phyloP scores from a whole-genome alignment of 2,329 filamentous ascomycete species.

The Colletotrichum sp. region DNA sequence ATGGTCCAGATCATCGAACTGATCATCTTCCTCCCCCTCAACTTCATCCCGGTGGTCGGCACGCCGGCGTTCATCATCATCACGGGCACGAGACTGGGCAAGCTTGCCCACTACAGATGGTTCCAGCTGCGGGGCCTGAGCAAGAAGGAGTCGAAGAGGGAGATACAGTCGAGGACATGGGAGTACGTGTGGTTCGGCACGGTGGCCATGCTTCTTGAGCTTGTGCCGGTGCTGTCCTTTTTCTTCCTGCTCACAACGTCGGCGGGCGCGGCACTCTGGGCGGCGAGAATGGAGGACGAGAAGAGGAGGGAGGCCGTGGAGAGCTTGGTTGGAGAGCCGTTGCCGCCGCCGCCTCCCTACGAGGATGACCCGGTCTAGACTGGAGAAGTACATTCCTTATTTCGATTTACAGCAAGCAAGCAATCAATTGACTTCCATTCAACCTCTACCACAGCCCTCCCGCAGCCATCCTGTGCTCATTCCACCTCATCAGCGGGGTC shows the following conservation, averaged over 20 bases:
- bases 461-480: neutral
- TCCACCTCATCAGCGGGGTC: neutral
- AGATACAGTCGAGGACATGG: slow-evolving; percentile 71
- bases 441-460: neutral
- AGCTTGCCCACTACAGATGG: slow-evolving; percentile 89
- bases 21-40: slow-evolving; percentile 78
- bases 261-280: slow-evolving; percentile 86
- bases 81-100: slow-evolving; percentile 86
- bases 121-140: slow-evolving; percentile 79
- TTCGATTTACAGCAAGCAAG: neutral
- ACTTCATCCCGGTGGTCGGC: slow-evolving; percentile 84
- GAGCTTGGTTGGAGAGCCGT: slow-evolving; percentile 24
- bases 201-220: slow-evolving; percentile 80
- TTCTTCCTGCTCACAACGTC: slow-evolving; percentile 91
- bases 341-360: slow-evolving; percentile 40
- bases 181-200: slow-evolving; percentile 96
- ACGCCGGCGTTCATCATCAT: slow-evolving; percentile 86
- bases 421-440: neutral
- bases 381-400: neutral
- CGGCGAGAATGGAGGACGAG: slow-evolving; percentile 74
- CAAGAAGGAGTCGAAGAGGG: slow-evolving; percentile 75
- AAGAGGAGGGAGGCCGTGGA: slow-evolving; percentile 31
- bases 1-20: slow-evolving; percentile 90
- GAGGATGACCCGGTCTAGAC: slow-evolving; percentile 38
- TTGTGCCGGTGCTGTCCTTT: slow-evolving; percentile 92